A percentile compares a stretch with the other conserved stretches of the same genome.
Conservation (phyloP, 805 yeast species). For the Kodamaea fukazawae region DNA sequence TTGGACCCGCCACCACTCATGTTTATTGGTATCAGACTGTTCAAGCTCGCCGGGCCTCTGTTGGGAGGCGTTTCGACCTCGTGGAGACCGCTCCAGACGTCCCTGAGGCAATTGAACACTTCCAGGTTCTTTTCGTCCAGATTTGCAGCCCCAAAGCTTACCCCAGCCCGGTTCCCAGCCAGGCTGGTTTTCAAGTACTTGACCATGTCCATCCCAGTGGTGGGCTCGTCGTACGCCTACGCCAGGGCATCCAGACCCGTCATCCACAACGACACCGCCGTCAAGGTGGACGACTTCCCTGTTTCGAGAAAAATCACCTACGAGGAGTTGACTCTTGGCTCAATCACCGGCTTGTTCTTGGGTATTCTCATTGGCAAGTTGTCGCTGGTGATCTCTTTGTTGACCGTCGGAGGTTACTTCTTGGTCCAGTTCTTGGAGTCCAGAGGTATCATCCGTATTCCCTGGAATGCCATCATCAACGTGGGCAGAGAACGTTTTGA, state of each 20-base stretch:
- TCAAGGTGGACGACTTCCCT: constrained; percentile 9
- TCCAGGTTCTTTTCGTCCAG: too few species aligned
- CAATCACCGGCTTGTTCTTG: constrained; percentile 55
- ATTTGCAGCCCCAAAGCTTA: too few species aligned
- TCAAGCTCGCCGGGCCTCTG: too few species aligned
- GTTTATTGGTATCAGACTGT: too few species aligned
- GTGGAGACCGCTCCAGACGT: too few species aligned
- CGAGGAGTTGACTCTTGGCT: constrained; percentile 61
- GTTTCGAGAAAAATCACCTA: constrained; percentile 52
- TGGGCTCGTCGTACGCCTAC: too few species aligned
- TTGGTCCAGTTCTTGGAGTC: constrained; percentile 53
- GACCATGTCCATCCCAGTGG: too few species aligned
- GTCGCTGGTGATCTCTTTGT: constrained; percentile 49
- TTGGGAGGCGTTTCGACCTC: too few species aligned
- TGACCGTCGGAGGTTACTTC: constrained; percentile 43
- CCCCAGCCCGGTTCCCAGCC: too few species aligned
- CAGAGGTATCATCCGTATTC: constrained; percentile 50
- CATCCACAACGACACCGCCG: constrained; percentile 13
- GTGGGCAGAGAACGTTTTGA: constrained; percentile 41
- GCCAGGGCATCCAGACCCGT: neutral
- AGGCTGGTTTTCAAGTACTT: too few species aligned
- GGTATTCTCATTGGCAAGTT: constrained; percentile 65
- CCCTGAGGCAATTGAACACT: too few species aligned
- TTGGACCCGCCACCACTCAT: too few species aligned
- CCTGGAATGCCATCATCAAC: constrained; percentile 36